phyloP scores from a whole-genome alignment of 2,329 filamentous ascomycete genomes.

The Aspergillus spinulosporus region DNA sequence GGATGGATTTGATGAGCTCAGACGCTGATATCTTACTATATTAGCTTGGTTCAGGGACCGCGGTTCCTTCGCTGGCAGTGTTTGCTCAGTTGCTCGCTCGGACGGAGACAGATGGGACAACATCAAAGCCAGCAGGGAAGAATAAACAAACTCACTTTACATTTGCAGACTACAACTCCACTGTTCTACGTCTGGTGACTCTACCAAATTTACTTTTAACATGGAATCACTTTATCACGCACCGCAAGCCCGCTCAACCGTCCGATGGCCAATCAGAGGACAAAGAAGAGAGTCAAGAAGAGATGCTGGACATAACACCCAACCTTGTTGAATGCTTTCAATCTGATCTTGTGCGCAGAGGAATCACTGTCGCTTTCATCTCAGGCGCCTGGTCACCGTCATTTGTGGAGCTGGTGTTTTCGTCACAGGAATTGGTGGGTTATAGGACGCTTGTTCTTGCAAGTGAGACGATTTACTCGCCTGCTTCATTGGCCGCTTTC shows the following conservation, averaged over 20 bases:
- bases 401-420: conserved; percentile 45
- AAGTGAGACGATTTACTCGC: conserved; percentile 66
- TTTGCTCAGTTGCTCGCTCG: conserved; percentile 53
- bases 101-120: conserved; percentile 8
- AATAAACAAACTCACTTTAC: conserved; percentile 50
- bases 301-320: conserved; percentile 52
- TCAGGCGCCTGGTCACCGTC: conserved; percentile 61
- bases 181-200: conserved; percentile 61
- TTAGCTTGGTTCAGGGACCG: conserved; percentile 64
- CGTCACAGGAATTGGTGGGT: conserved; percentile 34
- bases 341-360: conserved; percentile 39
- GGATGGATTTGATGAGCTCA: background rate
- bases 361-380: conserved; percentile 56
- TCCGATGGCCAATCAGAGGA: conserved; percentile 6
- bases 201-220: conserved; percentile 62
- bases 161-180: conserved; percentile 62
- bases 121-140: background rate
- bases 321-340: conserved; percentile 50
- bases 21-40: background rate
- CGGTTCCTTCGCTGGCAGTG: conserved; percentile 57
- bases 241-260: conserved; percentile 2
- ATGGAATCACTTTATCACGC: conserved; percentile 43
- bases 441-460: conserved; percentile 55
- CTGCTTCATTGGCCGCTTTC: conserved; percentile 55
- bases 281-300: conserved; percentile 12